phyloP scores from a whole-genome alignment of 768 basidiomycete genomes.

The Saitozyma podzolica region DNA sequence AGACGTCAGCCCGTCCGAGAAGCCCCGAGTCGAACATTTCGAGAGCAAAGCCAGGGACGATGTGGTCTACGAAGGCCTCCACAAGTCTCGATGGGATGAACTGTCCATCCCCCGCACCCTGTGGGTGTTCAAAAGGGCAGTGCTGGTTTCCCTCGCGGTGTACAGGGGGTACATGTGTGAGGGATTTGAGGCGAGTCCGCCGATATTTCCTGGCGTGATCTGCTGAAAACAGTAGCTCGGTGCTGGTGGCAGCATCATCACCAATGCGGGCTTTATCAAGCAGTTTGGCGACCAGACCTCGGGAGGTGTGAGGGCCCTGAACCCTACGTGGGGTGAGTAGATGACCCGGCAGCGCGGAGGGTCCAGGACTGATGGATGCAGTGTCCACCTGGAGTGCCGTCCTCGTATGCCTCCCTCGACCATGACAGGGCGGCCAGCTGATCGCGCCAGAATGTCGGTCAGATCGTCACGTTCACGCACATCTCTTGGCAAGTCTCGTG shows the following conservation, averaged over 20 bases:
- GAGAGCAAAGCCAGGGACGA: no score
- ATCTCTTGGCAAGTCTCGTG: no score
- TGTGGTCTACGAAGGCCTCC: no score
- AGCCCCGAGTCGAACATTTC: no score
- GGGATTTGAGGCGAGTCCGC: slow-evolving; percentile 1
- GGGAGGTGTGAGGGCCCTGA: neutral
- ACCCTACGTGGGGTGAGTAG: slow-evolving; percentile 3
- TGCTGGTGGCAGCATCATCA: neutral
- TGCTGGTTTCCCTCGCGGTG: neutral
- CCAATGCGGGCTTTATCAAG: slow-evolving; percentile 1
- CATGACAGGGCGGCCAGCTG: neutral
- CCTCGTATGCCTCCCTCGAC: no score
- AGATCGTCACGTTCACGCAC: neutral
- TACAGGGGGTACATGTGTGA: neutral
- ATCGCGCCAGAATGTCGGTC: neutral
- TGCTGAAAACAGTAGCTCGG: no score
- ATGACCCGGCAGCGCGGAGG: no score
- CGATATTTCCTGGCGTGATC: no score
- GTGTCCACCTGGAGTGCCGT: slow-evolving; percentile 1
- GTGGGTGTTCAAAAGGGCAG: neutral
- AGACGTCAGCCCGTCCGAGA: no score
- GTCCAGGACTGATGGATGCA: no score
- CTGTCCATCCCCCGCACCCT: neutral
- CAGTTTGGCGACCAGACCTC: neutral
- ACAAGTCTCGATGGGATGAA: slow-evolving; percentile 1